phyloP scores from a whole-genome alignment of 495 filamentous ascomycete species.

The Coniosporium apollinis region DNA sequence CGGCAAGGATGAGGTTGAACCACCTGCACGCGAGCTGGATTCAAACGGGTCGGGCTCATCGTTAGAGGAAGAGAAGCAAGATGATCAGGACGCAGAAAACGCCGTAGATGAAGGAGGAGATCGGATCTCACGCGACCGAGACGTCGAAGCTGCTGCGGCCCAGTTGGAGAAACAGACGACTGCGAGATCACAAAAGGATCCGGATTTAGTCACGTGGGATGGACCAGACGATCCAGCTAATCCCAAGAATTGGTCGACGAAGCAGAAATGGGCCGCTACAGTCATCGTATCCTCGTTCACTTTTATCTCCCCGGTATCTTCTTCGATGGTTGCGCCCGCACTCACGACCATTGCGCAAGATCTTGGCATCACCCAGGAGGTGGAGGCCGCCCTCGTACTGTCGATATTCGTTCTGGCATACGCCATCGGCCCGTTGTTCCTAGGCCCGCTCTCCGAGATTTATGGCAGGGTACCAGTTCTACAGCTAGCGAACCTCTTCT shows the following conservation, averaged over 20 bases:
- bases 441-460: constrained; percentile 24
- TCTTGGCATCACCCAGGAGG: constrained; percentile 38
- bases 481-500: constrained; percentile 24
- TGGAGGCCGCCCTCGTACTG: constrained; percentile 42
- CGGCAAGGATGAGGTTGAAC: constrained; percentile 2
- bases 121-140: constrained; percentile 16
- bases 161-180: constrained; percentile 15
- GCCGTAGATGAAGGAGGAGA: constrained; percentile 14
- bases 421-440: constrained; percentile 35
- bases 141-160: constrained; percentile 16
- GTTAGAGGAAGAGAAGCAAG: constrained; percentile 7
- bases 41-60: background rate
- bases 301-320: constrained; percentile 56
- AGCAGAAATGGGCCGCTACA: constrained; percentile 51
- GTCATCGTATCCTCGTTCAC: constrained; percentile 32
- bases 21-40: background rate
- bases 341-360: constrained; percentile 38
- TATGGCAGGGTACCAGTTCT: constrained; percentile 24
- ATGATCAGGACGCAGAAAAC: constrained; percentile 6
- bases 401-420: constrained; percentile 66
- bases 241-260: constrained; percentile 26
- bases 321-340: constrained; percentile 58
- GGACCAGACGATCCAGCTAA: constrained; percentile 23
- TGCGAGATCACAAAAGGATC: constrained; percentile 18
- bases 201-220: constrained; percentile 25